Percentiles rank a stretch among this genome's conserved stretches.
Conservation (phyloP, 176 grass and related monocot genomes). For the Oryza glaberrima region DNA sequence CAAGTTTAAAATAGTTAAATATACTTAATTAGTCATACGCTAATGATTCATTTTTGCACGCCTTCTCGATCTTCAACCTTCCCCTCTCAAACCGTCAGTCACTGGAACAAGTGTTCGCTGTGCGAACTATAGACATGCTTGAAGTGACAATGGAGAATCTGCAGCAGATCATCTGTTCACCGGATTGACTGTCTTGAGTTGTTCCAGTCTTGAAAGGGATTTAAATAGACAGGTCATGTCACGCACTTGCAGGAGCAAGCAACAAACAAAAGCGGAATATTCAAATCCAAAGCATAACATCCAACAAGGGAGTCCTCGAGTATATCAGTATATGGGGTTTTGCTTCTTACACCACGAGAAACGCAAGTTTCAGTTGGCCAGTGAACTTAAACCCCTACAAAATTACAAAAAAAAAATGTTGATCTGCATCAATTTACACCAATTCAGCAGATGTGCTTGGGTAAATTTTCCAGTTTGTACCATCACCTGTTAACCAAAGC, state of each 20-base stretch:
- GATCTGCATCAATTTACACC: conserved; percentile 19
- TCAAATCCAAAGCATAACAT: neutral
- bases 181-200: neutral
- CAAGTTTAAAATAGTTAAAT: no score
- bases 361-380: neutral
- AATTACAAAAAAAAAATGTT: conserved; percentile 3
- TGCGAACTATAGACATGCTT: no score
- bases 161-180: neutral
- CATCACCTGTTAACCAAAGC: conserved; percentile 2
- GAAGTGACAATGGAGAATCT: neutral
- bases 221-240: neutral
- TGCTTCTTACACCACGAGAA: conserved; percentile 20
- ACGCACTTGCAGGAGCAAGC: neutral
- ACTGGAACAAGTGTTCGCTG: no score
- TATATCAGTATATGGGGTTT: conserved; percentile 1
- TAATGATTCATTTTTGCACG: no score
- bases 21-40: no score
- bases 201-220: neutral
- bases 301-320: neutral
- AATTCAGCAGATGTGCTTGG: neutral
- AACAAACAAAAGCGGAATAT: neutral
- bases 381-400: neutral
- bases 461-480: conserved; percentile 13
- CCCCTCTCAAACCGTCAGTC: no score
- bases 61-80: no score